These are phyloP conservation scores for Coemansia guatemalensis DNA, from an alignment of 192 early-diverging fungal genomes.

Conservation along the genomic window DNA sequence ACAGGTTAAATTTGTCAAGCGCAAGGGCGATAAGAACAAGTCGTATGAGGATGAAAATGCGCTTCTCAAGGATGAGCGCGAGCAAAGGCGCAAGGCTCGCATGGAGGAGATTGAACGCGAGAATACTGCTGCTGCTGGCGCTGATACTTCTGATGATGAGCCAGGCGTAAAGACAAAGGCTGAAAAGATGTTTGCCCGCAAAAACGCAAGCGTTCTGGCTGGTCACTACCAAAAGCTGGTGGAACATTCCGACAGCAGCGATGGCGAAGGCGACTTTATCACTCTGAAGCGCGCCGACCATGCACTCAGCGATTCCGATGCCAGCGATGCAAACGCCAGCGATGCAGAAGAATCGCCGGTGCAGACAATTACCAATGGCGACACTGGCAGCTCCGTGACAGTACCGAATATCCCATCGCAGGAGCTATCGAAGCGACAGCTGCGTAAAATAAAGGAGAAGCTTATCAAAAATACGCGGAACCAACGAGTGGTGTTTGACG, in stretches of 20 bases:
- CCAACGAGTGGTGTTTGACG: constrained; percentile 87
- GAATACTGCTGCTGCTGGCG: constrained; percentile 16
- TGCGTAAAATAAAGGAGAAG: constrained; percentile 66
- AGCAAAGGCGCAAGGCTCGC: constrained; percentile 19
- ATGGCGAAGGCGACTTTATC: constrained; percentile 79
- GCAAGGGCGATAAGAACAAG: constrained; percentile 64
- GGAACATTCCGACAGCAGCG: constrained; percentile 59
- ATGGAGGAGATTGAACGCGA: constrained; percentile 31
- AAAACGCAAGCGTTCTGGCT: constrained; percentile 87
- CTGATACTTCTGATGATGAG: constrained; percentile 18
- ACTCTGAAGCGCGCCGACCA: constrained; percentile 84
- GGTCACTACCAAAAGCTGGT: constrained; percentile 89
- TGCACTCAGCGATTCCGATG: constrained; percentile 59
- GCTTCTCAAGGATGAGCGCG: constrained; percentile 50
- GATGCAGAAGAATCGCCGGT: constrained; percentile 56
- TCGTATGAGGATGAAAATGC: constrained; percentile 55
- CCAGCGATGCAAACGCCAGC: constrained; percentile 33
- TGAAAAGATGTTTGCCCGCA: constrained; percentile 90
- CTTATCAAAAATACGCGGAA: constrained; percentile 68
- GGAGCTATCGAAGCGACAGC: constrained; percentile 46
- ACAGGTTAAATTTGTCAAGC: constrained; percentile 88
- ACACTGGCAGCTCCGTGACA: constrained; percentile 34
- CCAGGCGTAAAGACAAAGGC: constrained; percentile 67
- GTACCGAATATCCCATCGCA: constrained; percentile 48
- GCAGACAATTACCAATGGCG: constrained; percentile 38